Percentiles rank a stretch among this genome's conserved stretches.
Conservation (phyloP, 2,329 filamentous ascomycete species). For the Myriangium duriaei region DNA sequence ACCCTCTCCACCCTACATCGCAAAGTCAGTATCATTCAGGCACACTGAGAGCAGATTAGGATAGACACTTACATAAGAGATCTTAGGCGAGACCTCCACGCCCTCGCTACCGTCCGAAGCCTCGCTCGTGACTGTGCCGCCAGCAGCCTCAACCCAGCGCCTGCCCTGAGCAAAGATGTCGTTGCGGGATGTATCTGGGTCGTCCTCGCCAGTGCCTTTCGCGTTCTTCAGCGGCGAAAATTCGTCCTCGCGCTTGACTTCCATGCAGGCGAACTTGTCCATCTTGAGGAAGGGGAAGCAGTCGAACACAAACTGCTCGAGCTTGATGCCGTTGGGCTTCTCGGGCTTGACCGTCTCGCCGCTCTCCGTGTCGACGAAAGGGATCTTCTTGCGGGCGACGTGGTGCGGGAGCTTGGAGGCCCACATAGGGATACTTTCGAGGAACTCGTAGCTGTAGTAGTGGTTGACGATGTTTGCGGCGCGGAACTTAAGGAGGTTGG, state of each 20-base stretch:
- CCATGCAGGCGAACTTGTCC: constrained; percentile 85
- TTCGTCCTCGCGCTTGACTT: constrained; percentile 93
- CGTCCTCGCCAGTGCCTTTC: constrained; percentile 74
- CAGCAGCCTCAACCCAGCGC: constrained; percentile 71
- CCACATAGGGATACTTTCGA: constrained; percentile 82
- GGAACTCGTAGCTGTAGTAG: constrained; percentile 93
- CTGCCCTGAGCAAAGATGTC: constrained; percentile 86
- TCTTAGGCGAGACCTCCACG: constrained; percentile 80
- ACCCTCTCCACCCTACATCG: constrained; percentile 49
- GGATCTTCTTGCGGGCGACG: constrained; percentile 97
- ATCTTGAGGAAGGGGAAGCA: constrained; percentile 84
- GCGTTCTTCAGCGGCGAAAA: constrained; percentile 96
- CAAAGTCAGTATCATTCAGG: constrained; percentile 2
- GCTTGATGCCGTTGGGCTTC: constrained; percentile 95
- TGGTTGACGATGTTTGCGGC: constrained; percentile 99
- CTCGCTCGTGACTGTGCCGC: constrained; percentile 59
- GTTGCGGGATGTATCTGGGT: constrained; percentile 80
- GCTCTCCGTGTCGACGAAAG: constrained; percentile 53
- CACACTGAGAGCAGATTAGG: too few species aligned
- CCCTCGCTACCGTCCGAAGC: constrained; percentile 43
- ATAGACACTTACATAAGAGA: constrained; percentile 73
- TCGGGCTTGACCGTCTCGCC: constrained; percentile 79
- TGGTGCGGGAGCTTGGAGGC: constrained; percentile 81
- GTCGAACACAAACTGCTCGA: constrained; percentile 98
- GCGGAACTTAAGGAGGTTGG: constrained; percentile 79